Percentiles rank a stretch among this genome's conserved stretches.
These are phyloP conservation scores for Spizellomyces sp. DNA, from an alignment of 192 early-diverging fungal genomes.

Conservation along the genomic window DNA sequence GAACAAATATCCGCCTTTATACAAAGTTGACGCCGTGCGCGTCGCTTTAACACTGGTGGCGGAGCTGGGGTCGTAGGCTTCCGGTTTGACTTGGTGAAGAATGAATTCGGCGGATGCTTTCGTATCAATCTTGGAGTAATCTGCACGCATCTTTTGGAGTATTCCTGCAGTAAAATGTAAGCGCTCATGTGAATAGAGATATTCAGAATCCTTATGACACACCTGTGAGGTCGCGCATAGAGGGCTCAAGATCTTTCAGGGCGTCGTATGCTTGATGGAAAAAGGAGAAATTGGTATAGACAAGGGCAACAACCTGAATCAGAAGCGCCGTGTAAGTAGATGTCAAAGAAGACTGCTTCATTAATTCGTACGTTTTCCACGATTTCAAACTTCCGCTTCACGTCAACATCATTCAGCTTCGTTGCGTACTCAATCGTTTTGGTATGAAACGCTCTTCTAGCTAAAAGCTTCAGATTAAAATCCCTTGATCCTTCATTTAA, in stretches of 20 bases:
- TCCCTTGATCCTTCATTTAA: not conserved
- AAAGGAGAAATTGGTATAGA: conserved; percentile 83
- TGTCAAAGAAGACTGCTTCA: not conserved
- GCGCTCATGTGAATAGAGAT: not conserved
- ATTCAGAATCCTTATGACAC: not conserved
- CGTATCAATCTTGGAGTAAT: conserved; percentile 17
- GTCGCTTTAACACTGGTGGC: conserved; percentile 6
- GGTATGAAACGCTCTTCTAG: conserved; percentile 64
- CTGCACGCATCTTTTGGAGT: conserved; percentile 26
- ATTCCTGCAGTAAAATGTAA: conserved; percentile 8
- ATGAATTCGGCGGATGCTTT: conserved; percentile 7
- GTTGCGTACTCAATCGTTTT: conserved; percentile 66
- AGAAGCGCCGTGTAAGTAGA: not conserved
- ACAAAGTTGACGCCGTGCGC: conserved; percentile 37
- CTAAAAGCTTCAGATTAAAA: conserved; percentile 44
- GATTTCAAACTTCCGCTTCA: conserved; percentile 76
- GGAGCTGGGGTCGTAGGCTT: conserved; percentile 19
- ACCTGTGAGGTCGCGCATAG: conserved; percentile 76
- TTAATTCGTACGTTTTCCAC: conserved; percentile 24
- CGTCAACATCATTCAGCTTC: conserved; percentile 72
- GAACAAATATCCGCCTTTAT: conserved; percentile 78
- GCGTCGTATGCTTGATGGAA: conserved; percentile 82
- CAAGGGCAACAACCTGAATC: conserved; percentile 68
- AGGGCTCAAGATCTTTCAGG: conserved; percentile 77
- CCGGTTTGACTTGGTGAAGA: not conserved